phyloP scores from a whole-genome alignment of 1,284 basidiomycete genomes.

The Stygiomarasmius scandens region DNA sequence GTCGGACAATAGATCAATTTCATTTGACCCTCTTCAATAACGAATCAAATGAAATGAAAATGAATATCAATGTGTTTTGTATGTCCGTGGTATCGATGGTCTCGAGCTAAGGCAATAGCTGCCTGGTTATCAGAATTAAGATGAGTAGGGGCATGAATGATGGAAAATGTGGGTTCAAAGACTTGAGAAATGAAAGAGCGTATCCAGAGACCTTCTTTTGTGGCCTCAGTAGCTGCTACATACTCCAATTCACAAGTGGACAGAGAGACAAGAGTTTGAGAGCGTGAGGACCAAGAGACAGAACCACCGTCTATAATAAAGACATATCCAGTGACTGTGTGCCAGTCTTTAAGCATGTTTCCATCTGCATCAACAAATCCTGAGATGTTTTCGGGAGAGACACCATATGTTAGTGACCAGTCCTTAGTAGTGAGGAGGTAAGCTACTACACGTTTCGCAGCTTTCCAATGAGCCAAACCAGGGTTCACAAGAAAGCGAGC shows the following conservation, averaged over 20 bases:
- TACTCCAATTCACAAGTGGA: slow-evolving; percentile 6
- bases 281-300: slow-evolving; percentile 3
- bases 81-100: background rate
- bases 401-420: slow-evolving; percentile 7
- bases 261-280: slow-evolving; percentile 5
- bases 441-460: slow-evolving; percentile 12
- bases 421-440: slow-evolving; percentile 19
- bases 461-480: slow-evolving; percentile 7
- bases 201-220: slow-evolving; percentile 7
- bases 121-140: slow-evolving; percentile 2
- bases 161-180: slow-evolving; percentile 1
- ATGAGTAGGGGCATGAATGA: background rate
- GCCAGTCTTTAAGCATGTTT: background rate
- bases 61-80: slow-evolving; percentile 5
- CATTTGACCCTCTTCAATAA: slow-evolving; percentile 12
- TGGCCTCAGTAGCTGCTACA: slow-evolving; percentile 3
- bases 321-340: background rate
- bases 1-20: slow-evolving; percentile 11
- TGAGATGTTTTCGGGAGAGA: background rate
- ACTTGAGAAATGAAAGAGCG: slow-evolving; percentile 1
- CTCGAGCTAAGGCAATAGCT: background rate
- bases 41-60: slow-evolving; percentile 26
- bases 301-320: slow-evolving; percentile 4
- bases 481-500: slow-evolving; percentile 13
- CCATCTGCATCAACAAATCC: slow-evolving; percentile 6